These are phyloP conservation scores for Trebouxia gelatinosa DNA, from an alignment of 163 green algal genomes.

Conservation along the genomic window DNA sequence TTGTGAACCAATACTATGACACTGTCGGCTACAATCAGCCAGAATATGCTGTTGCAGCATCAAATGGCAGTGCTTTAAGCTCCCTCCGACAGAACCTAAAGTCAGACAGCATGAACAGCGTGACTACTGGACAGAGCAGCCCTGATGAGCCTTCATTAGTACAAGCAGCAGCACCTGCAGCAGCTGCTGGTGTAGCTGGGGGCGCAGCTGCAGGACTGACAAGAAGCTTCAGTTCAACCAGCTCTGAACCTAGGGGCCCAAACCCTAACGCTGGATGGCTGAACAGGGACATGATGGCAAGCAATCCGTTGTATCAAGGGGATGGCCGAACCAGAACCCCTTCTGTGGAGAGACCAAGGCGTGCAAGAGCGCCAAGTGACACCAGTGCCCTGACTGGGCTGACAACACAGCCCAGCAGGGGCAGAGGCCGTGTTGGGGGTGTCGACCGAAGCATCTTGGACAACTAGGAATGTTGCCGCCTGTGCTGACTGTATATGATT, in stretches of 20 bases:
- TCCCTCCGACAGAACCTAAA: constrained; percentile 3
- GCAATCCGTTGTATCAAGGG: constrained; percentile 21
- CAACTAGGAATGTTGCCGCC: background rate
- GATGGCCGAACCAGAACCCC: background rate
- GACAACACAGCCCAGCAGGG: constrained; percentile 14
- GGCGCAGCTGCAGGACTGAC: background rate
- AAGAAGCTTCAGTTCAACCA: background rate
- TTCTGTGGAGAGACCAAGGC: constrained; percentile 10
- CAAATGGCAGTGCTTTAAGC: background rate
- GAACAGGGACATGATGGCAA: constrained; percentile 16
- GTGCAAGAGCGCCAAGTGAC: background rate
- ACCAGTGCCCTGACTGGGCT: constrained; percentile 12
- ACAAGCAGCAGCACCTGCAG: background rate
- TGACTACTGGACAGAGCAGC: constrained; percentile 1
- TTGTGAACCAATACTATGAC: constrained; percentile 1
- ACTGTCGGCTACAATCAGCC: background rate
- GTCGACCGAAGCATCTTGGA: constrained; percentile 8
- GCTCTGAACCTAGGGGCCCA: constrained; percentile 6
- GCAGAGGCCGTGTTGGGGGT: background rate
- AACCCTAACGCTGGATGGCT: constrained; percentile 21
- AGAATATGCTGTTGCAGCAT: background rate
- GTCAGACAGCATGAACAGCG: constrained; percentile 26
- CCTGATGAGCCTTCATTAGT: too few relatives aligned
- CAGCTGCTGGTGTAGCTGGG: background rate
- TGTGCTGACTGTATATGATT: too few relatives aligned